Evolutionary conservation across 2,329 filamentous ascomycete species (phyloP).

Genomic region (Calonectria multiphialidica): DNA sequence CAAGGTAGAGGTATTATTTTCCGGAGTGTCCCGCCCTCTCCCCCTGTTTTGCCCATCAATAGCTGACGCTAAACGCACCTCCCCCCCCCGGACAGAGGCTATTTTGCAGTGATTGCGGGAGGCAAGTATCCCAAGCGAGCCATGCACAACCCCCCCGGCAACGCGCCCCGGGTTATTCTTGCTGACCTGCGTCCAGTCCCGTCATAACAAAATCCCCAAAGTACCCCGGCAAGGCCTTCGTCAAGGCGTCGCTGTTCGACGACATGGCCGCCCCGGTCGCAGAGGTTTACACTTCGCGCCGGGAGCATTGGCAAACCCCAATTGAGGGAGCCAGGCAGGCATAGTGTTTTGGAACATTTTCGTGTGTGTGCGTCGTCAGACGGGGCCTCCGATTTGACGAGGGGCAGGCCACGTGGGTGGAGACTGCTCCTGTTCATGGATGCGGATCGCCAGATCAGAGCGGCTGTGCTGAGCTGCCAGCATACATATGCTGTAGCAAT

Average conservation of each 20-base stretch:
- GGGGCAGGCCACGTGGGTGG: not conserved
- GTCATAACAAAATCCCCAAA: not conserved
- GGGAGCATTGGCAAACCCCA: not conserved
- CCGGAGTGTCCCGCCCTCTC: not conserved
- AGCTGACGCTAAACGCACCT: not conserved
- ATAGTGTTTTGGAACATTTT: not conserved
- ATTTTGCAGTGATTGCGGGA: not conserved
- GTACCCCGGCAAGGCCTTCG: not conserved
- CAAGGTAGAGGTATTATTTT: not conserved
- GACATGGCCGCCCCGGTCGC: not conserved
- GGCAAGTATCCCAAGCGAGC: not conserved
- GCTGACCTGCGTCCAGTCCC: not conserved
- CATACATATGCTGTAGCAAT: too few species aligned
- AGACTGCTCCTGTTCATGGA: not conserved
- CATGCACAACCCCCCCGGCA: too few species aligned
- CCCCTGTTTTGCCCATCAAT: not conserved
- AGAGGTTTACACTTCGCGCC: constrained; percentile 1
- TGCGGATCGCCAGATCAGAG: not conserved
- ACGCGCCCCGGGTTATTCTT: not conserved
- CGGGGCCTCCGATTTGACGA: constrained; percentile 5
- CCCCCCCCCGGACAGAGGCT: not conserved
- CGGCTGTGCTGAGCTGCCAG: not conserved
- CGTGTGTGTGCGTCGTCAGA: not conserved
- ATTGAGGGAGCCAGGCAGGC: not conserved
- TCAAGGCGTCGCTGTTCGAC: not conserved